Base-by-base conservation (phyloP, 2,329 filamentous ascomycete species). In the Triangularia verruculosa region DNA sequence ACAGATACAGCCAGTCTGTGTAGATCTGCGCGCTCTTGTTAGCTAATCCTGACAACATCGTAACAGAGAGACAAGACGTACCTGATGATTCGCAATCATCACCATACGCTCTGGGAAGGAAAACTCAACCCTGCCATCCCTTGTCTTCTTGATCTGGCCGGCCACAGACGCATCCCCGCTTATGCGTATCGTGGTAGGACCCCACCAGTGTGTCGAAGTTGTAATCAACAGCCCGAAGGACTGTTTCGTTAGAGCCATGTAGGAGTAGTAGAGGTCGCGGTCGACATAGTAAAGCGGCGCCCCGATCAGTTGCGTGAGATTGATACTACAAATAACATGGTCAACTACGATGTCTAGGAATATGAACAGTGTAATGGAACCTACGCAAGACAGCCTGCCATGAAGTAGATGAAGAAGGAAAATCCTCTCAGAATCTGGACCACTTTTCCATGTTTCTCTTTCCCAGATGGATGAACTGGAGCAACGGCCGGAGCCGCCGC, bases 1-100 rank as follows among this genome's bases (percentile, higher is more conserved):
- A 96, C 7, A 96, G 84, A 74, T 96, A 96, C 8, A 96, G 78
- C 92, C 92, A 96, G 77, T 96, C 92, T 8, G 92, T 94, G 74
- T 96, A 96, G 59, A 96, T 88, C 39, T 47, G n/a, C 7, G 84
- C 84, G 68, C 24, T 25, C 13, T 59, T 67, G 68, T 72, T 65
- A 74, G 72, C 56, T 61, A 59, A 27, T 17, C 24, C 2, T 15
- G 17, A 24, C 30, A 20, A 2, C 8, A 28, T 3, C 11, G 39
- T 43, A 28, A n/a, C 22, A 15, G 3, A 34, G 71, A 60, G 75
- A 87, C 1, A 20, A 7, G 20, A n/a, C 84, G 6, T 47, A 47
- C 39, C 78, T 95, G 91, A 73, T 96, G 92, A 73, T 96, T 96
- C 25, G 92, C 92, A 74, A 96, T 91, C 77, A 96, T 79, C 25